Conservation (phyloP, 2,329 filamentous ascomycete genomes). For the Clarireedia paspali region DNA sequence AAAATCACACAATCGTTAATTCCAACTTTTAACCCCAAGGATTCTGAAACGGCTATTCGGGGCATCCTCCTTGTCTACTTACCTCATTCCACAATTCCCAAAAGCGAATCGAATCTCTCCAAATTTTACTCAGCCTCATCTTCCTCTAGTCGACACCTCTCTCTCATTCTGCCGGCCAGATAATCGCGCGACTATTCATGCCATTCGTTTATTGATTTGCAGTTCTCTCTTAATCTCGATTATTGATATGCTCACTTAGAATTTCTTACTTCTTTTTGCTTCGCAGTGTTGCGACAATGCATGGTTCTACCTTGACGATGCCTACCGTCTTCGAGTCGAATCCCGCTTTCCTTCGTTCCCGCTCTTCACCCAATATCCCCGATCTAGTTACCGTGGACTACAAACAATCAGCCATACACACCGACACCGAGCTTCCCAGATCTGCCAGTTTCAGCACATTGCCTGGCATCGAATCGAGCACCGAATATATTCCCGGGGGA, state of each 20-base stretch:
- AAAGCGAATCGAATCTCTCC: neutral
- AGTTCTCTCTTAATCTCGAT: neutral
- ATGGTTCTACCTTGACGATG: slow-evolving; percentile 27
- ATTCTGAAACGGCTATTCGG: slow-evolving; percentile 6
- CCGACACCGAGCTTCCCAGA: slow-evolving; percentile 35
- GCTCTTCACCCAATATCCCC: slow-evolving; percentile 28
- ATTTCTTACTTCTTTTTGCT: slow-evolving; percentile 7
- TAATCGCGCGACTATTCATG: neutral
- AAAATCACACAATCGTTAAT: neutral
- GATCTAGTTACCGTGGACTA: slow-evolving; percentile 24
- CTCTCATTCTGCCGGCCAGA: slow-evolving; percentile 7
- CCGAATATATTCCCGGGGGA: slow-evolving; percentile 15
- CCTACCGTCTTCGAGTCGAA: slow-evolving; percentile 23
- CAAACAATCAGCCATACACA: slow-evolving; percentile 14
- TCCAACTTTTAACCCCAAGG: neutral
- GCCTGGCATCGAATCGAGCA: slow-evolving; percentile 30
- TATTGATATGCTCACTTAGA: slow-evolving; percentile 9
- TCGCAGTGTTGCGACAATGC: slow-evolving; percentile 22
- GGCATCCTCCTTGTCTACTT: neutral
- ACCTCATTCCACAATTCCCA: neutral
- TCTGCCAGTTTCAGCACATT: slow-evolving; percentile 52
- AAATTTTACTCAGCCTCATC: slow-evolving; percentile 1
- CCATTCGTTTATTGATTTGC: slow-evolving; percentile 1
- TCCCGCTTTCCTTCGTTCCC: slow-evolving; percentile 26
- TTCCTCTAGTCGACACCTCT: neutral